Conservation (phyloP, 2,329 filamentous ascomycete species). For the Cryphonectria radicalis region DNA sequence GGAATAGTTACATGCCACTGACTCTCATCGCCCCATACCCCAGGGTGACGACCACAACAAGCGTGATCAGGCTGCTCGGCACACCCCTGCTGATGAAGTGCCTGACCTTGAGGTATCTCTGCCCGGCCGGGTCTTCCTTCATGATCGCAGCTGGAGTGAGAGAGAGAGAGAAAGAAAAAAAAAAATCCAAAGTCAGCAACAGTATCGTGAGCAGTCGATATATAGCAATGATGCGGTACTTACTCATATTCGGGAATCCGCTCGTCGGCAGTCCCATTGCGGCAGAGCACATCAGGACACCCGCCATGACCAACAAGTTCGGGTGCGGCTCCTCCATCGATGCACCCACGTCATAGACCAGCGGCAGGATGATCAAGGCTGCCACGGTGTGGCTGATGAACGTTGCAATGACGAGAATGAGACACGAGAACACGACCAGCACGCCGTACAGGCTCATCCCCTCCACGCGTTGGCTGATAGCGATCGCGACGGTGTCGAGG, state of each 20-base stretch:
- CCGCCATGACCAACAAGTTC: constrained; percentile 92
- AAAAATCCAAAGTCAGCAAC: constrained; percentile 17
- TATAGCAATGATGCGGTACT: constrained; percentile 49
- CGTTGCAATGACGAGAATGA: constrained; percentile 92
- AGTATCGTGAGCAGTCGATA: background rate
- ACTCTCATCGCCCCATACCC: constrained; percentile 90
- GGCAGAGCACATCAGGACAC: constrained; percentile 95
- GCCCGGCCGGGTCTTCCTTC: constrained; percentile 96
- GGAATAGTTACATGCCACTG: constrained; percentile 39
- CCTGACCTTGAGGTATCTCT: constrained; percentile 87
- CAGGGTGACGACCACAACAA: constrained; percentile 81
- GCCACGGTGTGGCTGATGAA: constrained; percentile 99
- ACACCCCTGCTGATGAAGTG: constrained; percentile 96
- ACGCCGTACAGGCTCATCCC: constrained; percentile 84
- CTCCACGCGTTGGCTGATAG: constrained; percentile 75
- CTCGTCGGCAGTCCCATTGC: constrained; percentile 96
- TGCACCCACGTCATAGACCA: constrained; percentile 84
- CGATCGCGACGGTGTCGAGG: constrained; percentile 80
- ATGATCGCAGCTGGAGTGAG: constrained; percentile 80
- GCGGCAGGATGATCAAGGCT: constrained; percentile 88
- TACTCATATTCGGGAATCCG: constrained; percentile 99
- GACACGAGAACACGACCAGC: constrained; percentile 77
- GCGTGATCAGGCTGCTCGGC: constrained; percentile 80
- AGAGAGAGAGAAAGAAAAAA: background rate
- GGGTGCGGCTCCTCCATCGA: constrained; percentile 89